phyloP scores from a whole-genome alignment of 306 rosid species.

The Trichosanthes cucumerina region DNA sequence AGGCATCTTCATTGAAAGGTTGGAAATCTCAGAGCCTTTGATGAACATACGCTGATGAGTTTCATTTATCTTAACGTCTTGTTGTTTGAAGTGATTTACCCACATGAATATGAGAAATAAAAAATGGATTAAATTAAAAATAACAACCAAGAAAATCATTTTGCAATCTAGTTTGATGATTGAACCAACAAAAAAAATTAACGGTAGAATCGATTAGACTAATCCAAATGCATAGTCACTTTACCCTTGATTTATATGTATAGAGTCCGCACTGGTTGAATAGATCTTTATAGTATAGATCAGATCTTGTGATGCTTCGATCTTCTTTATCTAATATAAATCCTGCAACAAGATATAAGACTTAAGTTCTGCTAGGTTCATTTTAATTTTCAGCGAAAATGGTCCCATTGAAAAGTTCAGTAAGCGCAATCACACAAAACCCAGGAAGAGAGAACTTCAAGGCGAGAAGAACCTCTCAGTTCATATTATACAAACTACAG shows the following conservation, averaged over 20 bases:
- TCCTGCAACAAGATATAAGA: conserved; percentile 27
- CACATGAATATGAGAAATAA: not conserved
- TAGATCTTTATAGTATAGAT: conserved; percentile 64
- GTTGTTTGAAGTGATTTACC: not conserved
- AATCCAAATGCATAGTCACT: not conserved
- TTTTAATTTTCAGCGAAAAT: not conserved
- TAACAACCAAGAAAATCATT: not conserved
- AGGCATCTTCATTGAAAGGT: not conserved
- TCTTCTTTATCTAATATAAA: conserved; percentile 82
- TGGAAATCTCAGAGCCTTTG: not conserved
- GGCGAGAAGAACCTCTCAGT: not conserved
- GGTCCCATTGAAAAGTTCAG: not conserved
- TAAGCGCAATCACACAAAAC: not conserved
- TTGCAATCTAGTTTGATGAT: not conserved
- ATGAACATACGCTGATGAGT: not conserved
- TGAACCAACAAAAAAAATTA: not conserved
- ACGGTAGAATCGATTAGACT: not conserved
- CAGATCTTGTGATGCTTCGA: conserved; percentile 80
- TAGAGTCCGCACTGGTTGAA: conserved; percentile 72
- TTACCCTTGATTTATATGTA: conserved; percentile 61
- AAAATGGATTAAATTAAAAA: not conserved
- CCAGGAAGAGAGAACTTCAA: not conserved
- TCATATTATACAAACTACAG: not conserved
- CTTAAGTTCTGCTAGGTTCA: not conserved
- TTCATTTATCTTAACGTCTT: not conserved